Evolutionary conservation across 1,139 yeast genomes (phyloP).

Genomic region (Yamadazyma atlantica): DNA sequence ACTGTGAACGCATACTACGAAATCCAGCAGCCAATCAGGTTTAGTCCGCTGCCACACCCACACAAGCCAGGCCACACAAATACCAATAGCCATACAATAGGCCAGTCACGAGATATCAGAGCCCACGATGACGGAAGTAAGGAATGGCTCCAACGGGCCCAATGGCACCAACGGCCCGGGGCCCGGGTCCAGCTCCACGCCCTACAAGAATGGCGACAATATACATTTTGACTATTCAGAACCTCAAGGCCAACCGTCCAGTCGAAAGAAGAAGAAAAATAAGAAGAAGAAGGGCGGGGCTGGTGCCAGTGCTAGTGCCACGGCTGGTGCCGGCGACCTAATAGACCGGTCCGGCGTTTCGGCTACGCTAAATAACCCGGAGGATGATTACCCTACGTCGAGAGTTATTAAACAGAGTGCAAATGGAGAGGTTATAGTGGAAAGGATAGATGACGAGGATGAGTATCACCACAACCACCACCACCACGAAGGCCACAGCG

Average conservation of each 20-base stretch:
- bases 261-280: constrained; percentile 30
- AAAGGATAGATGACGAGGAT: constrained; percentile 39
- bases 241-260: background rate
- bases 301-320: constrained; percentile 4
- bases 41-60: too few species aligned
- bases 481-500: background rate
- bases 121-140: background rate
- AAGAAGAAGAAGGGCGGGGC: constrained; percentile 34
- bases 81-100: too few species aligned
- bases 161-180: too few species aligned
- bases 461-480: constrained; percentile 17
- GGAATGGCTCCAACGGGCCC: background rate
- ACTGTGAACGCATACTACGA: too few species aligned
- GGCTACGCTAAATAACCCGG: constrained; percentile 55
- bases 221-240: constrained; percentile 56
- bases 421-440: constrained; percentile 73
- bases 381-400: constrained; percentile 68
- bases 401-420: constrained; percentile 71
- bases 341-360: too few species aligned
- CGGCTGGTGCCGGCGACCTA: constrained; percentile 1
- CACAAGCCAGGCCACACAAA: too few species aligned
- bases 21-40: too few species aligned
- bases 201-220: constrained; percentile 51
- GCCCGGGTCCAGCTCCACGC: background rate
- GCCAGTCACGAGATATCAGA: too few species aligned